phyloP scores from a whole-genome alignment of 2,329 filamentous ascomycete species.

The Incumbomyces lentus region DNA sequence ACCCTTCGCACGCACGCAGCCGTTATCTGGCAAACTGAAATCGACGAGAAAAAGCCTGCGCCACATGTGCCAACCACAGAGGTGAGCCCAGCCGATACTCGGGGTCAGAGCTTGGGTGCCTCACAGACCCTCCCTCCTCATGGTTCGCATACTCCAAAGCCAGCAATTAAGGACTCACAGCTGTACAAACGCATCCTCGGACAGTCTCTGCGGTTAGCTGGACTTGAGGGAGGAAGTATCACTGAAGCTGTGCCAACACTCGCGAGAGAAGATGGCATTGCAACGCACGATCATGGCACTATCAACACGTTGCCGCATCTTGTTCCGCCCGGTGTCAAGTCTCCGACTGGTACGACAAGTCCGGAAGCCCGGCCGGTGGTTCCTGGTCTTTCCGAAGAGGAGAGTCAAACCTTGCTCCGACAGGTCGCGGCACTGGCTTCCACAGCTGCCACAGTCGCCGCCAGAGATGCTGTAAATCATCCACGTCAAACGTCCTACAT shows the following conservation, averaged over 20 bases:
- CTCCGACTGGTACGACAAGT: not conserved
- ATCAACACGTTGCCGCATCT: conserved; percentile 46
- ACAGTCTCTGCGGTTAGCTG: conserved; percentile 77
- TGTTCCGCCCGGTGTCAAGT: conserved; percentile 56
- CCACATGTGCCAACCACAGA: conserved; percentile 31
- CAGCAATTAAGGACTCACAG: conserved; percentile 74
- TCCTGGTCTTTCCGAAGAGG: conserved; percentile 66
- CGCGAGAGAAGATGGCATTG: conserved; percentile 25
- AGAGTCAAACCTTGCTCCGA: conserved; percentile 69
- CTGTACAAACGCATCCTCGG: conserved; percentile 89
- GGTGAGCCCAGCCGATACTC: conserved; percentile 26
- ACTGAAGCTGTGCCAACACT: conserved; percentile 22
- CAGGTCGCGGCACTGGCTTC: conserved; percentile 91
- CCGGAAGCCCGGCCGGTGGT: conserved; percentile 35
- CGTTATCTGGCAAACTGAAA: conserved; percentile 87
- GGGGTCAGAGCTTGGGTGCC: conserved; percentile 24
- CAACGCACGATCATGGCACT: conserved; percentile 31
- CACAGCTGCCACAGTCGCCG: conserved; percentile 77
- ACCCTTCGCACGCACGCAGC: conserved; percentile 91
- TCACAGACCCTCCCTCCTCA: conserved; percentile 21
- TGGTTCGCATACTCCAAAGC: conserved; percentile 39
- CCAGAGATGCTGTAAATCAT: conserved; percentile 57
- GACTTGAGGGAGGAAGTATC: conserved; percentile 42
- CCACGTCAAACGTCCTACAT: conserved; percentile 42
- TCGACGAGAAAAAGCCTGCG: conserved; percentile 63